These are phyloP conservation scores for Malus fusca DNA, from an alignment of 306 rosid species.

Conservation along the genomic window DNA sequence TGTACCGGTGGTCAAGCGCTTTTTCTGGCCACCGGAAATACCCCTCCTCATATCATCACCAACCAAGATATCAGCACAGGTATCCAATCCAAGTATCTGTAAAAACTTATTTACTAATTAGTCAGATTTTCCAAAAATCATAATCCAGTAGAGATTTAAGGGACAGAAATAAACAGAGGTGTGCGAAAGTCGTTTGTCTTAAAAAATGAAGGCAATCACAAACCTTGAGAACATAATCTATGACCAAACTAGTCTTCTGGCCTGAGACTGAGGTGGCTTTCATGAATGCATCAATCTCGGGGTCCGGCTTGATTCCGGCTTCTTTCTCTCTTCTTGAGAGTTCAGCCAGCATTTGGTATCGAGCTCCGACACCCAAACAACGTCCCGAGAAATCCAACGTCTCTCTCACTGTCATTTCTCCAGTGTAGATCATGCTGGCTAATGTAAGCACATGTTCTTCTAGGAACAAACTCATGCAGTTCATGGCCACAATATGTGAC, in stretches of 20 bases:
- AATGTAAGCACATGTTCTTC: conserved; percentile 82
- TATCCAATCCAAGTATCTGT: conserved; percentile 78
- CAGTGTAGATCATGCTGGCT: conserved; percentile 72
- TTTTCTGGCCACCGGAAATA: conserved; percentile 87
- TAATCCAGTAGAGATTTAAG: not conserved
- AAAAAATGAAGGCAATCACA: not conserved
- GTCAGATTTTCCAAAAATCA: not conserved
- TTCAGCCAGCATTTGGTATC: conserved; percentile 62
- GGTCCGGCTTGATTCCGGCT: conserved; percentile 69
- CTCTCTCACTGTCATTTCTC: conserved; percentile 92
- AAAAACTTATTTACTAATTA: not conserved
- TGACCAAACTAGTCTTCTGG: conserved; percentile 47
- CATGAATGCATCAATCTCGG: conserved; percentile 85
- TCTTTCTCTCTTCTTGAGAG: conserved; percentile 70
- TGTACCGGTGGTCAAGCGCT: conserved; percentile 65
- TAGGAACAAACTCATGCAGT: conserved; percentile 59
- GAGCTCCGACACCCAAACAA: conserved; percentile 80
- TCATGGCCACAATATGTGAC: conserved; percentile 80
- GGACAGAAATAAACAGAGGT: not conserved
- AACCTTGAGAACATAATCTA: conserved; percentile 77
- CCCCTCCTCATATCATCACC: conserved; percentile 80
- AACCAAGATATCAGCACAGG: conserved; percentile 70
- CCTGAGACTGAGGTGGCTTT: conserved; percentile 55
- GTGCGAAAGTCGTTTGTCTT: not conserved
- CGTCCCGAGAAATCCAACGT: conserved; percentile 77